These are phyloP conservation scores for Termitomyces heimii DNA, from an alignment of 768 basidiomycete genomes.

Conservation along the genomic window DNA sequence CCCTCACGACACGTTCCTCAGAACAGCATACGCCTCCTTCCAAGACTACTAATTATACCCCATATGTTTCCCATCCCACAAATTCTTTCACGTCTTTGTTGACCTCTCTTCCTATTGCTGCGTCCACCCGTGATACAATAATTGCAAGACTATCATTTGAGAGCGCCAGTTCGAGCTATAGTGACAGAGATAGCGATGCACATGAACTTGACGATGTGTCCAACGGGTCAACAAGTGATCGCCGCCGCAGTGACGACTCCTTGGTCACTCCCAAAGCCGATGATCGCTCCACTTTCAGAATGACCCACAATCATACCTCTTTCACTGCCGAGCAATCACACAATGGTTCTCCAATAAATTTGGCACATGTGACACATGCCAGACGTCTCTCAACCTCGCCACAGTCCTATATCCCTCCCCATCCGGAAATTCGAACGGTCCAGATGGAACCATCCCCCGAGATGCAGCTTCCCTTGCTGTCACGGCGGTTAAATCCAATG, in stretches of 20 bases:
- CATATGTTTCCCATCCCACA: conserved; percentile 24
- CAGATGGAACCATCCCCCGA: conserved; percentile 49
- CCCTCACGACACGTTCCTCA: conserved; percentile 5
- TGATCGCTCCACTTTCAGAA: conserved; percentile 9
- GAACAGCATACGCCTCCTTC: conserved; percentile 10
- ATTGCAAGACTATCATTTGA: conserved; percentile 52
- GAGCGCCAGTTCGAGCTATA: conserved; percentile 38
- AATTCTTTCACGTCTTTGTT: conserved; percentile 38
- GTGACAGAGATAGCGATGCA: conserved; percentile 27
- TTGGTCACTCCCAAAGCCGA: conserved; percentile 13
- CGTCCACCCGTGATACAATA: conserved; percentile 50
- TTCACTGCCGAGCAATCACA: background rate
- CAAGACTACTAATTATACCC: conserved; percentile 12
- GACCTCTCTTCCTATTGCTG: conserved; percentile 41
- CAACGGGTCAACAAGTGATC: conserved; percentile 8
- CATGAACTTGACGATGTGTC: conserved; percentile 41
- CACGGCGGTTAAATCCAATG: background rate
- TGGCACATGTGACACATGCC: conserved; percentile 22
- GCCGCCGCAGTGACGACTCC: background rate
- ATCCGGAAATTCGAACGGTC: conserved; percentile 35
- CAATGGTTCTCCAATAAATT: background rate
- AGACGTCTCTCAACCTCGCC: conserved; percentile 29
- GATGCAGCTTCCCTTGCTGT: conserved; percentile 39
- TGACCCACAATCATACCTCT: conserved; percentile 3
- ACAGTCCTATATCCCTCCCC: conserved; percentile 22